phyloP scores from a whole-genome alignment of 257 asterid genomes.

The Coffea canephora region DNA sequence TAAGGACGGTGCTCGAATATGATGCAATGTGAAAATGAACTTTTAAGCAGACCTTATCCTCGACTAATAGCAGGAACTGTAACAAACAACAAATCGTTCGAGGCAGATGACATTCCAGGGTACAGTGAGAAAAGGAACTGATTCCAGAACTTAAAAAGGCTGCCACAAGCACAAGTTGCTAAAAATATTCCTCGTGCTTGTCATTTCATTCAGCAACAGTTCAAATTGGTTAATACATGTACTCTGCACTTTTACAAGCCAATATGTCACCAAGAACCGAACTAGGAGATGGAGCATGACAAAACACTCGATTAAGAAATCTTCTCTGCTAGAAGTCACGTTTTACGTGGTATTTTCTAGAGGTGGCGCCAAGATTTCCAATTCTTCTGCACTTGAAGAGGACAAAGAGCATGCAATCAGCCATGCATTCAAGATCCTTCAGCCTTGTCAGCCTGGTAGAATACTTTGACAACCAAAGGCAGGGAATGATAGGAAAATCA shows the following conservation, averaged over 20 bases:
- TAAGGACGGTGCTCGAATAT: no score
- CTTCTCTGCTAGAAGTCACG: not conserved
- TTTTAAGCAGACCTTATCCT: not conserved
- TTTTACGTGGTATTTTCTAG: not conserved
- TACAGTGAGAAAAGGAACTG: not conserved
- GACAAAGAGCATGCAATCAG: not conserved
- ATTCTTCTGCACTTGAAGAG: not conserved
- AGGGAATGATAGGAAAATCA: not conserved
- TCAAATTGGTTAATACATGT: not conserved
- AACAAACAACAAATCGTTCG: not conserved
- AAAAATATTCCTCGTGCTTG: not conserved
- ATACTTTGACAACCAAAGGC: not conserved
- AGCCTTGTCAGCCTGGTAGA: not conserved
- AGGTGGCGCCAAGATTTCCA: not conserved
- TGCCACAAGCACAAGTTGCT: not conserved
- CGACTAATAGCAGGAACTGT: not conserved
- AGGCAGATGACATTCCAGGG: not conserved
- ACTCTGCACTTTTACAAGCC: not conserved
- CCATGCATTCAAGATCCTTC: constrained; percentile 7
- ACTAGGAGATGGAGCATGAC: not conserved
- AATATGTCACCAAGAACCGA: not conserved
- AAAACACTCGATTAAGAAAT: not conserved
- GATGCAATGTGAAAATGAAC: not conserved
- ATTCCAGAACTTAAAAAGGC: not conserved
- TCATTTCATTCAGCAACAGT: not conserved